Percentiles rank a stretch among this genome's conserved stretches.
Conservation (phyloP, 2,329 filamentous ascomycete genomes). For the Cordyceps farinosa region DNA sequence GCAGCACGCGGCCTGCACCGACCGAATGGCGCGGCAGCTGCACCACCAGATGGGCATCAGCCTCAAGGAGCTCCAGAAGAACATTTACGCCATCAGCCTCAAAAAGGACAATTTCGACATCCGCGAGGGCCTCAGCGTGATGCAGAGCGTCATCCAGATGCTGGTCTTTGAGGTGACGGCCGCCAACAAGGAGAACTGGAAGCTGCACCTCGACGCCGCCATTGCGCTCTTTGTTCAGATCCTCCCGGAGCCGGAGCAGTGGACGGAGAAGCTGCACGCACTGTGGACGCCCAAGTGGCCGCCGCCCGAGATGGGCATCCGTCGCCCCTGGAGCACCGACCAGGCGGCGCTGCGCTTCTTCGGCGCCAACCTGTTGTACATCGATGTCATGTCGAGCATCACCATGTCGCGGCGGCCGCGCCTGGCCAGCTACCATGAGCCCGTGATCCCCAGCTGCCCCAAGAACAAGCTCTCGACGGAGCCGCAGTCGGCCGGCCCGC, state of each 20-base stretch:
- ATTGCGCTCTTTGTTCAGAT: conserved; percentile 47
- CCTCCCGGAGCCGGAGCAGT: conserved; percentile 35
- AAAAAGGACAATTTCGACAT: conserved; percentile 30
- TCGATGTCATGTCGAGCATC: conserved; percentile 49
- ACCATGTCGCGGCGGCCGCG: conserved; percentile 41
- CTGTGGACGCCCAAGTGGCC: conserved; percentile 34
- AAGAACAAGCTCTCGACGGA: conserved; percentile 20
- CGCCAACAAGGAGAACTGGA: conserved; percentile 46
- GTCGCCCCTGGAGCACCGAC: conserved; percentile 41
- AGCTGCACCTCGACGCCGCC: conserved; percentile 48
- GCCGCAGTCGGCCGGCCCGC: conserved; percentile 26
- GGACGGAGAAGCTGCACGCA: conserved; percentile 34
- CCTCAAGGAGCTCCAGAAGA: conserved; percentile 41
- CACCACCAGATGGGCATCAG: conserved; percentile 44
- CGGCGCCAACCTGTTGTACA: conserved; percentile 43
- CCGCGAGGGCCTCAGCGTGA: conserved; percentile 36
- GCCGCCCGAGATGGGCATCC: conserved; percentile 30
- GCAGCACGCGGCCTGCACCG: conserved; percentile 34
- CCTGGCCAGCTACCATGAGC: conserved; percentile 39
- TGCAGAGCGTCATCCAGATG: conserved; percentile 52
- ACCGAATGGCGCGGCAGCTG: conserved; percentile 36
- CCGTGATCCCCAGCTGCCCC: conserved; percentile 35
- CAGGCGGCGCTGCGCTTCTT: conserved; percentile 48
- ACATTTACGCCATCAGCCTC: conserved; percentile 37
- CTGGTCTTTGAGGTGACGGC: conserved; percentile 50